A percentile compares a stretch with the other conserved stretches of the same genome.
phyloP scores from a whole-genome alignment of 441 rosid genomes.

The Lepidium campestre region DNA sequence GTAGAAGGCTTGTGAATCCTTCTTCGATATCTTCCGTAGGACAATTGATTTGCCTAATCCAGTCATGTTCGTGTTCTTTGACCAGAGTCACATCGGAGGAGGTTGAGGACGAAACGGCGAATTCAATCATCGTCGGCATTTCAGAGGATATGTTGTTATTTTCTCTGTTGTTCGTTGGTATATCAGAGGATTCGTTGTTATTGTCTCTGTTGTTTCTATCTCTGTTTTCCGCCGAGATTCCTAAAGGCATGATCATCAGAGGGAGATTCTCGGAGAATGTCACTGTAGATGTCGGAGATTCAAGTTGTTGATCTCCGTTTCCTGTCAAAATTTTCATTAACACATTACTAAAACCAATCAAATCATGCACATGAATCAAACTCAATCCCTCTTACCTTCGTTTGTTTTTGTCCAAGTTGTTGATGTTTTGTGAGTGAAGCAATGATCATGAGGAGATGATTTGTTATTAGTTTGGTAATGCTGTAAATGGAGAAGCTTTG shows the following conservation, averaged over 20 bases:
- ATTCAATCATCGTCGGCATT: conserved; percentile 33
- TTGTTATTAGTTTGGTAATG: conserved; percentile 20
- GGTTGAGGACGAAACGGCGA: conserved; percentile 42
- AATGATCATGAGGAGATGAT: not conserved
- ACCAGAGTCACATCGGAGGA: conserved; percentile 39
- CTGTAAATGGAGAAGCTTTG: conserved; percentile 53
- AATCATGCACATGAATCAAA: not conserved
- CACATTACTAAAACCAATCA: not conserved
- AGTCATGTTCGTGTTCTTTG: conserved; percentile 58
- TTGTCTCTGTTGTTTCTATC: not conserved
- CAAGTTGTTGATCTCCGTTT: conserved; percentile 32
- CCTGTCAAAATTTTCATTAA: not conserved
- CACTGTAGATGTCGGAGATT: conserved; percentile 83
- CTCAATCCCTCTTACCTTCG: conserved; percentile 10
- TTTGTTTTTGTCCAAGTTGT: conserved; percentile 26
- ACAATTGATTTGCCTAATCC: conserved; percentile 35
- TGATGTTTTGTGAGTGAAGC: conserved; percentile 15
- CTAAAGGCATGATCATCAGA: conserved; percentile 23
- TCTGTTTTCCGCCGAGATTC: conserved; percentile 9
- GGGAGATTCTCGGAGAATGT: conserved; percentile 66
- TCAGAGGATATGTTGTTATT: not conserved
- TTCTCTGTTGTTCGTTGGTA: not conserved
- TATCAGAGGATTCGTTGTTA: not conserved
- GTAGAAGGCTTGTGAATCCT: conserved; percentile 73
- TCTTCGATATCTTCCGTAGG: conserved; percentile 37